Percentiles rank a stretch among this genome's conserved stretches.
phyloP scores from a whole-genome alignment of 148 eudicot genomes.

The Simmondsia chinensis region DNA sequence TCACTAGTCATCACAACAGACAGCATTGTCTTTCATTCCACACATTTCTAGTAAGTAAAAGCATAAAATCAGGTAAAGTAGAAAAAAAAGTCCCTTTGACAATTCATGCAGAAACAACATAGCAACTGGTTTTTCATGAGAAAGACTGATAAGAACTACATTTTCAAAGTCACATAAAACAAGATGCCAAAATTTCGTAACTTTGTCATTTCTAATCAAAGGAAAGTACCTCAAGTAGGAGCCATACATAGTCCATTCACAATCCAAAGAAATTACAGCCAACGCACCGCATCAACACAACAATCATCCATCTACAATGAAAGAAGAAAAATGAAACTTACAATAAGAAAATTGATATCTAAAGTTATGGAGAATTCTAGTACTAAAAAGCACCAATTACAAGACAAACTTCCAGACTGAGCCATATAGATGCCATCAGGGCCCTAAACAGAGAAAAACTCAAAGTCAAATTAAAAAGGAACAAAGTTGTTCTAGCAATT shows the following conservation, averaged over 20 bases:
- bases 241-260: constrained; percentile 23
- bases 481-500: background rate
- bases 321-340: constrained; percentile 18
- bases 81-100: too few species aligned
- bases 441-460: constrained; percentile 48
- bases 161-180: too few species aligned
- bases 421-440: constrained; percentile 42
- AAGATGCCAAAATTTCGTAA: background rate
- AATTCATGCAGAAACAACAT: too few species aligned
- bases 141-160: too few species aligned
- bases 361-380: too few species aligned
- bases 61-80: too few species aligned
- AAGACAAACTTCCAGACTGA: constrained; percentile 29
- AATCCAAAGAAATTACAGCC: constrained; percentile 30
- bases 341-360: constrained; percentile 8
- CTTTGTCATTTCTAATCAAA: background rate
- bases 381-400: too few species aligned
- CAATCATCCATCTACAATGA: constrained; percentile 77
- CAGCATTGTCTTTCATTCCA: too few species aligned
- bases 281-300: constrained; percentile 40
- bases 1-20: too few species aligned
- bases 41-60: too few species aligned
- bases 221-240: constrained; percentile 15
- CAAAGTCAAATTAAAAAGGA: constrained; percentile 12
- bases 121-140: too few species aligned